phyloP scores from a whole-genome alignment of 768 basidiomycete species.

The Boletus sensibilis region DNA sequence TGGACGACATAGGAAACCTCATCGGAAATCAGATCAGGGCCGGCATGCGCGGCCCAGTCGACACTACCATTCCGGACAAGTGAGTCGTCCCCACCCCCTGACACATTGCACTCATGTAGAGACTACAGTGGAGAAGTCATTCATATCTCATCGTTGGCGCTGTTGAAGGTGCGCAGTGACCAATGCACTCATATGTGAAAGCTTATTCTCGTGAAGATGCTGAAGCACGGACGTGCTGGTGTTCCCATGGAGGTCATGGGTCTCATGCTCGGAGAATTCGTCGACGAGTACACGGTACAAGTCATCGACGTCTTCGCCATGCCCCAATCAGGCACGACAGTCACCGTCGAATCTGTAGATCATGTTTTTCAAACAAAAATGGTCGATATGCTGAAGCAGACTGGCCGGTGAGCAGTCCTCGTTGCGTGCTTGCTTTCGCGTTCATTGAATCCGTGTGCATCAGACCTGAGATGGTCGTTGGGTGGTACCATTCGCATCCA shows the following conservation, averaged over 20 bases:
- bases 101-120: slow-evolving; percentile 1
- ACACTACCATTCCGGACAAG: slow-evolving; percentile 73
- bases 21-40: slow-evolving; percentile 52
- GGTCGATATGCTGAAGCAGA: slow-evolving; percentile 99
- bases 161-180: slow-evolving; percentile 74
- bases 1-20: slow-evolving; percentile 50
- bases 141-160: slow-evolving; percentile 95
- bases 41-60: slow-evolving; percentile 41
- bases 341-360: slow-evolving; percentile 96
- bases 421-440: not conserved
- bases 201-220: slow-evolving; percentile 64
- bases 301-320: slow-evolving; percentile 98
- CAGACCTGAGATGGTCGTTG: slow-evolving; percentile 96
- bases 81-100: slow-evolving; percentile 32
- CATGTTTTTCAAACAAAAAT: slow-evolving; percentile 98
- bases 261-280: slow-evolving; percentile 95
- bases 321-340: slow-evolving; percentile 97
- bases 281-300: slow-evolving; percentile 95
- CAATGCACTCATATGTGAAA: not conserved
- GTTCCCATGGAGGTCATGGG: slow-evolving; percentile 99
- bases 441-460: slow-evolving; percentile 4
- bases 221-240: slow-evolving; percentile 97
- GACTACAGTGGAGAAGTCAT: slow-evolving; percentile 80
- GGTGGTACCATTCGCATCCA: slow-evolving; percentile 99
- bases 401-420: slow-evolving; percentile 69